Percentiles rank a stretch among this genome's conserved stretches.
These are phyloP conservation scores for Saturnispora serradocipensis DNA, from an alignment of 805 yeast genomes.

Conservation along the genomic window DNA sequence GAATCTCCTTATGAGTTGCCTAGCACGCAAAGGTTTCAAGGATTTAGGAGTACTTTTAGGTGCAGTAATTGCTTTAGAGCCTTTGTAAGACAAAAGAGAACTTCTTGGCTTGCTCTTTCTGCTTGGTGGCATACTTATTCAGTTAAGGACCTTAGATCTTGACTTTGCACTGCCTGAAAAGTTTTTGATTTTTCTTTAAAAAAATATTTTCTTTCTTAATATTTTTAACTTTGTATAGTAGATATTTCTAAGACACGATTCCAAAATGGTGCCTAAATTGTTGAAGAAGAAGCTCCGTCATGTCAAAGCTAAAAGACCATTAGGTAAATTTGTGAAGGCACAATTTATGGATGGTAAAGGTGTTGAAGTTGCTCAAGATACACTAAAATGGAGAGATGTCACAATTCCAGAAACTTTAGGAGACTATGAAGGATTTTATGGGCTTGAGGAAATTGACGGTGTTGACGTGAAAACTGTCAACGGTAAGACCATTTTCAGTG, in stretches of 20 bases:
- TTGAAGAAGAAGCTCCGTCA: conserved; percentile 4
- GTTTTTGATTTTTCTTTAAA: not conserved
- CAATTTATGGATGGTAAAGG: not conserved
- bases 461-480: conserved; percentile 70
- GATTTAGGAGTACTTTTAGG: conserved; percentile 28
- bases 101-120: not conserved
- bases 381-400: conserved; percentile 70
- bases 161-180: conserved; percentile 3
- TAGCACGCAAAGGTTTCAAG: conserved; percentile 60
- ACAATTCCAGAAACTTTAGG: conserved; percentile 75
- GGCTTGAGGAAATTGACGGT: conserved; percentile 89
- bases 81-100: not conserved
- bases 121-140: conserved; percentile 19
- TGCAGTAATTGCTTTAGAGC: not conserved
- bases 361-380: conserved; percentile 32
- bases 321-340: conserved; percentile 4
- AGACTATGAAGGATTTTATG: conserved; percentile 86
- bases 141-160: not conserved
- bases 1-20: conserved; percentile 68
- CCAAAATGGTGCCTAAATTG: conserved; percentile 3
- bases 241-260: not conserved
- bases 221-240: conserved; percentile 2
- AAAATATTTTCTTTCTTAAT: not conserved
- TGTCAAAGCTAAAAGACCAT: not conserved
- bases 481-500: conserved; percentile 57